Evolutionary conservation across 2,329 filamentous ascomycete species (phyloP), one percentile per base, ranked within the genome.

Genomic region (Botryotinia narcissicola): DNA sequence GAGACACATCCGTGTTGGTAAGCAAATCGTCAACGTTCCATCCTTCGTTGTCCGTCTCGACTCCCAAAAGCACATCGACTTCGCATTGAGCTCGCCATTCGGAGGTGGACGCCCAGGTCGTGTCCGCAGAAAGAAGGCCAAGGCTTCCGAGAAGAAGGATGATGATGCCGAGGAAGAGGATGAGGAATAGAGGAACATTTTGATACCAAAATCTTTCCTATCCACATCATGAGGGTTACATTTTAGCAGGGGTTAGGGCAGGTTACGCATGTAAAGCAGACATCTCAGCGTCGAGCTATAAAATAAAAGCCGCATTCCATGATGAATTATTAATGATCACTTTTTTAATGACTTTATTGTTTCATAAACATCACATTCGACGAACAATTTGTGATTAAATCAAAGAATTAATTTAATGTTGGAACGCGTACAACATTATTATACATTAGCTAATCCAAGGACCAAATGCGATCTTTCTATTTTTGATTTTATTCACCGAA

Each of bases 51-150:
- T 99, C 86, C 96, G 96, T 88, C 94, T 99, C 83, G 96, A 99
- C 90, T 98, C 95, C 82, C 96, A 99, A 92, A 99, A 99, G 93
- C 96, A 99, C 92, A 98, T 99, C 83, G 96, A 99, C 90, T 98
- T 99, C 86, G 90, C 96, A 78, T 91, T 99, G 79, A 97, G 92
- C 87, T 98, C 95, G 84, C 95, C 96, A 84, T 98, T 97, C 83
- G 96, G 96, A 87, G 95, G 95, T 85, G 96, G 96, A 84, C 95
- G 96, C 82, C 94, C 94, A 82, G 96, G 96, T 81, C 96, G 96
- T 91, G 95, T 98, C 84, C 92, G 94, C 87, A 97, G 96, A 91
- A 99, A 98, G 96, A 99, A 98, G 95, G 93, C 95, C 85, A 95
- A 94, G 89, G 93, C 96, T 81, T 94, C 94, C 77, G 94, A 97